phyloP scores from a whole-genome alignment of 768 basidiomycete species.

The Rubroboletus pulcherrimus region DNA sequence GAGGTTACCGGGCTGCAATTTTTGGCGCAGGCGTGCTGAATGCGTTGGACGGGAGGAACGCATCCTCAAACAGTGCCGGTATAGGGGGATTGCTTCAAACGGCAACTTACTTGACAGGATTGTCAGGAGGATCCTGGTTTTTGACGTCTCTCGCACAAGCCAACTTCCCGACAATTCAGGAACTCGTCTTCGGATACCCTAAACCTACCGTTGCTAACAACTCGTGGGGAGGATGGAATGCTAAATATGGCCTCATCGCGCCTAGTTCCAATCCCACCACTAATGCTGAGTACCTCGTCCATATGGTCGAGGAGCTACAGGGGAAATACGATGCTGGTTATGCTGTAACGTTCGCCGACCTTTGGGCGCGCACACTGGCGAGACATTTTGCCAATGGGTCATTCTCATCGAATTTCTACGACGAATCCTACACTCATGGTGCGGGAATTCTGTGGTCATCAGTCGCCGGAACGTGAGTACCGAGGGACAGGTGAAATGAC shows the following conservation, averaged over 20 bases:
- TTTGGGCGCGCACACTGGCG: slow-evolving; percentile 26
- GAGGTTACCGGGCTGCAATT: slow-evolving; percentile 53
- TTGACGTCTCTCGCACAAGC: slow-evolving; percentile 39
- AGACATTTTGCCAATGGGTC: slow-evolving; percentile 41
- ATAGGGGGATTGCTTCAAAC: slow-evolving; percentile 51
- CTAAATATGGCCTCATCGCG: slow-evolving; percentile 15
- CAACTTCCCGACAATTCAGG: slow-evolving; percentile 38
- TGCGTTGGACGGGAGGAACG: slow-evolving; percentile 49
- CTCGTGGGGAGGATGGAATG: slow-evolving; percentile 35
- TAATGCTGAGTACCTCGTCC: slow-evolving; percentile 13
- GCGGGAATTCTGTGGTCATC: slow-evolving; percentile 35
- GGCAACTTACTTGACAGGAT: slow-evolving; percentile 49
- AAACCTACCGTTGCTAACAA: slow-evolving; percentile 12
- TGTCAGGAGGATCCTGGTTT: slow-evolving; percentile 44
- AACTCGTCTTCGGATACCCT: slow-evolving; percentile 34
- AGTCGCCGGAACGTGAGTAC: slow-evolving; percentile 31
- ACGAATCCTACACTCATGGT: slow-evolving; percentile 31
- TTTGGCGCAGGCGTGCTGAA: slow-evolving; percentile 50
- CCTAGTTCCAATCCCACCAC: slow-evolving; percentile 21
- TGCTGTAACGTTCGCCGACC: slow-evolving; percentile 29
- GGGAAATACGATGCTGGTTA: slow-evolving; percentile 33
- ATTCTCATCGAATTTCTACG: slow-evolving; percentile 27
- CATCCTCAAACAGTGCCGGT: slow-evolving; percentile 38
- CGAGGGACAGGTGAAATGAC: neutral
- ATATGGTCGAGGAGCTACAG: slow-evolving; percentile 24